Evolutionary conservation across 768 basidiomycete genomes (phyloP), one percentile per base, ranked within the genome.

Genomic region (Kondoa subrosea): DNA sequence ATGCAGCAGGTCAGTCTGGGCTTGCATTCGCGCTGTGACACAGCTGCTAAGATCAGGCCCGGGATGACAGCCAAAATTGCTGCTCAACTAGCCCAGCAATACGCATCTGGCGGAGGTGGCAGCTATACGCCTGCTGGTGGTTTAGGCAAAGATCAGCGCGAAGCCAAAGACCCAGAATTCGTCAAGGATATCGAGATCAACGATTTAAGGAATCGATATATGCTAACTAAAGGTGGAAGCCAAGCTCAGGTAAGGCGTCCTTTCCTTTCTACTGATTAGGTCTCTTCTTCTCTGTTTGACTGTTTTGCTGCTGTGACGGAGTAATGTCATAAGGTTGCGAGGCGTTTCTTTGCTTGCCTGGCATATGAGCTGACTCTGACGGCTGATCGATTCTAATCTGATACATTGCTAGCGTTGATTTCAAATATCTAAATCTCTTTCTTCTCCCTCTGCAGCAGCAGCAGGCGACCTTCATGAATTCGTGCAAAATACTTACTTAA

Each of bases 181-280:
- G 86, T 84, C 15, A 83, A 88, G 71, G 89, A 95, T 74, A 92
- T 96, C 67, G 93, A 96, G 76, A 95, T 97, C 77, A 96, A 97
- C 33, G 92, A 97, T 77, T 81, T 91, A 62, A 81, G 92, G 76
- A 97, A 97, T 78, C 82, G 93, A 72, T 97, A 96, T 77, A 80
- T 97, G 76, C 79, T 97, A 74, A 96, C 92, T 60, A 93, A 89
- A 77, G 89, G 90, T 1, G 82, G 87, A 14, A 96, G 93, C 1
- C 93, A 97, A 77, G 80, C 85, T 69, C 86, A 95, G 82, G 92
- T 90, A 66, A 50, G 40, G 40, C 58, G 86, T 79, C 3, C 59
- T 12, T 60, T 8, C 14, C 59, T 60, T 56, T 56, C 63, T 29
- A 1, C 65, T 67, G 57, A 61, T 61, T 33, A 29, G 63, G 12